Evolutionary conservation across 208 protist genomes (phyloP), one percentile per base, ranked within the genome.

Genomic region (Crithidia expoeki): DNA sequence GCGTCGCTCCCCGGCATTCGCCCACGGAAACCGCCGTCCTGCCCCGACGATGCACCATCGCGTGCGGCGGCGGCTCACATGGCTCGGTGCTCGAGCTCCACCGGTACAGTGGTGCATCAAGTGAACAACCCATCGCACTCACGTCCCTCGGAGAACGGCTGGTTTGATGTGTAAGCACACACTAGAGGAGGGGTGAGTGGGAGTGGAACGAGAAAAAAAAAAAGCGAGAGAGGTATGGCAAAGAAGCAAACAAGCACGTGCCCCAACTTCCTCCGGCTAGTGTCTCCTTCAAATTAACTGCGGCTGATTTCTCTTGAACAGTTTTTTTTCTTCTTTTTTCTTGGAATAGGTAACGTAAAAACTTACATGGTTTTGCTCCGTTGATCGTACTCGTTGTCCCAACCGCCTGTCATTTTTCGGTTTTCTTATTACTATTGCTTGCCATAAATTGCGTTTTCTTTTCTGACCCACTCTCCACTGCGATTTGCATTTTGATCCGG

Each of bases 71-170:
- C 60, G 3, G 47, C 32, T 1, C 60, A 40, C 32, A 28, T 53
- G 46, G 47, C 47, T 9, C 21, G 56, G 46, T 47, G 47, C n/a
- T 21, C 60, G 4, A 56, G 47, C 47, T 40, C 42, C 10, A 56
- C 60, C 9, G 27, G 16, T n/a, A 67, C 47, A 33, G 33, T 67
- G 47, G 61, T 57, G 33, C 61, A 67, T 47, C 46, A 56, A 14
- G n/a, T 57, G 40, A 51, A 14, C 49, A 32, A 12, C 30, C 61
- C 49, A 14, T 47, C 28, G 2, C 9, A 23, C 47, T 1, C 33
- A 4, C 6, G 12, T 19, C 10, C 23, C 40, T 42, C 30, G 1
- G 33, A 67, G 32, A 66, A 55, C 2, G 56, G 56, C 10, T 49
- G 56, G 53, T 59, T 59, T 59, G 4, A 36, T 16, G 30, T 9